A percentile compares a stretch with the other conserved stretches of the same genome.
Conservation (phyloP, 148 eudicot species). For the Limonium bicolor region DNA sequence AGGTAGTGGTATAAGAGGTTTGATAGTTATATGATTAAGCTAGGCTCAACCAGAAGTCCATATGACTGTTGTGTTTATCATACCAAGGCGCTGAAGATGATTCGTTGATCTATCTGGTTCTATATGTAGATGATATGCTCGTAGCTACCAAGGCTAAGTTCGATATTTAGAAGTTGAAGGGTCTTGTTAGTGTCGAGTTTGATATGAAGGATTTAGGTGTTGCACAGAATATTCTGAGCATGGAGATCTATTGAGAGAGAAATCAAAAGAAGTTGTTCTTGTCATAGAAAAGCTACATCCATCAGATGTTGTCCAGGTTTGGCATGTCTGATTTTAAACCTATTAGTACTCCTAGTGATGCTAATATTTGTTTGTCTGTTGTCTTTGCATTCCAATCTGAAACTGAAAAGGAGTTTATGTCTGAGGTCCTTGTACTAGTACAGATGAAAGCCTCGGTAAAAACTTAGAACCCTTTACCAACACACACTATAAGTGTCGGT, state of each 20-base stretch:
- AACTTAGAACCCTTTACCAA: too few relatives aligned
- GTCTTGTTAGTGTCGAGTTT: too few relatives aligned
- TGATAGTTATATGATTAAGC: neutral
- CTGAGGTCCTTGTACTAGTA: conserved; percentile 2
- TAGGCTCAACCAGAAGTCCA: neutral
- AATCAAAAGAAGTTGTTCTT: neutral
- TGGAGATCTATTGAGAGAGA: conserved; percentile 2
- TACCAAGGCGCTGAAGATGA: neutral
- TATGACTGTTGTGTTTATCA: neutral
- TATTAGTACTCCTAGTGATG: neutral
- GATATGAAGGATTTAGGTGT: too few relatives aligned
- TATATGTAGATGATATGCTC: neutral
- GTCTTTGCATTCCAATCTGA: conserved; percentile 1
- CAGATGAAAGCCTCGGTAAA: too few relatives aligned
- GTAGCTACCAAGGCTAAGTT: neutral
- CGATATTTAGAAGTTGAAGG: too few relatives aligned
- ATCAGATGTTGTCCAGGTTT: conserved; percentile 2
- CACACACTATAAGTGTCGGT: too few relatives aligned
- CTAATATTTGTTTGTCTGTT: neutral
- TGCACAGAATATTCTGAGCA: conserved; percentile 4
- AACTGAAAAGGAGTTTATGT: conserved; percentile 8
- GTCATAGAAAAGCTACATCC: conserved; percentile 6
- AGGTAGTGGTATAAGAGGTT: conserved; percentile 5
- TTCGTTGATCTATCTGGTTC: neutral
- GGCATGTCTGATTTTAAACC: conserved; percentile 4